Percentiles rank a stretch among this genome's conserved stretches.
Conservation (phyloP, 371 early-diverging fungal species). For the Lichtheimia ornata region DNA sequence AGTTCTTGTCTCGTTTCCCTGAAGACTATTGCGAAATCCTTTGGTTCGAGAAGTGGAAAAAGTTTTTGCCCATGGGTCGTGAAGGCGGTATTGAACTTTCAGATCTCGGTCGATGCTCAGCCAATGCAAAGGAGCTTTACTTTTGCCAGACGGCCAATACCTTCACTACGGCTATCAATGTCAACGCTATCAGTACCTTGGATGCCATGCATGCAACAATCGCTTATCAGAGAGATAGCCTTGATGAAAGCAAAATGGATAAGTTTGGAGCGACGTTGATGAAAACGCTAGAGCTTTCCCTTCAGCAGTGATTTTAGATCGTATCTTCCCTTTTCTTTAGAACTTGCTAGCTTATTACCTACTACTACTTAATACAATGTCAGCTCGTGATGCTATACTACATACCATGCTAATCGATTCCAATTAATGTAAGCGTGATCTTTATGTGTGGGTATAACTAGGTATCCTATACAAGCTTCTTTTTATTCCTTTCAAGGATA, state of each 20-base stretch:
- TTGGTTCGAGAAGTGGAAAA: slow-evolving; percentile 17
- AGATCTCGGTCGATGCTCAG: slow-evolving; percentile 35
- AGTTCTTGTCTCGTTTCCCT: slow-evolving; percentile 30
- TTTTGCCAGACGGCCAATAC: slow-evolving; percentile 43
- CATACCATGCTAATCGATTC: no score
- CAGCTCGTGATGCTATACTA: no score
- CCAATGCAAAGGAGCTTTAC: slow-evolving; percentile 12
- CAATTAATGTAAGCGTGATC: no score
- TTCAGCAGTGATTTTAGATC: no score
- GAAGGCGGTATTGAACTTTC: slow-evolving; percentile 42
- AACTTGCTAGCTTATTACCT: no score
- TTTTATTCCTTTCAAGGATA: no score
- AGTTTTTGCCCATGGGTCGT: slow-evolving; percentile 22
- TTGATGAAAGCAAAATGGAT: slow-evolving; percentile 16
- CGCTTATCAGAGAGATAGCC: slow-evolving; percentile 33
- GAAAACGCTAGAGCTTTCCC: neutral
- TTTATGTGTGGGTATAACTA: no score
- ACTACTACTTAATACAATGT: no score
- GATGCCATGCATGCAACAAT: slow-evolving; percentile 25
- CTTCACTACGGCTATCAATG: slow-evolving; percentile 19
- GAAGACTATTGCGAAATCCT: slow-evolving; percentile 26
- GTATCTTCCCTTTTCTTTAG: no score
- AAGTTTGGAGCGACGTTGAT: neutral
- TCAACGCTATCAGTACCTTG: slow-evolving; percentile 27
- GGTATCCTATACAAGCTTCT: no score